phyloP scores from a whole-genome alignment of 805 yeast species.

The Metschnikowia shivogae region DNA sequence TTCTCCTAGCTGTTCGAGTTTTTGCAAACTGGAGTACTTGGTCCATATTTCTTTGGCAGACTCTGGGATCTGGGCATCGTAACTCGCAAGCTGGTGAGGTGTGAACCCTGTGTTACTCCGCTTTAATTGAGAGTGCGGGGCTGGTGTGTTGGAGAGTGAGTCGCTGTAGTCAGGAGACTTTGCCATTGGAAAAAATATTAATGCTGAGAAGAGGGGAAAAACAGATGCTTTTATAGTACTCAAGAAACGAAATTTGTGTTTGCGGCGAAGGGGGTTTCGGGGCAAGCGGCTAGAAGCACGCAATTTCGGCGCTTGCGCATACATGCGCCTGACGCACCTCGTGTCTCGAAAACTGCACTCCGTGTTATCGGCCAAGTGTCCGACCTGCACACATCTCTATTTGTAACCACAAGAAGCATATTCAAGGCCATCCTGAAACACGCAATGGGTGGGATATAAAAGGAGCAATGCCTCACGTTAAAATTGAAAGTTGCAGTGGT shows the following conservation, averaged over 20 bases:
- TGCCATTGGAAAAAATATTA: neutral
- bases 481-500: too few species aligned
- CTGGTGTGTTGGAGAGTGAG: neutral
- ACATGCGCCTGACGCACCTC: constrained; percentile 3
- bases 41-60: constrained; percentile 76
- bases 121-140: constrained; percentile 46
- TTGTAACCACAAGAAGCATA: too few species aligned
- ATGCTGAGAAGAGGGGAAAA: neutral
- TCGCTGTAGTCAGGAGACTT: neutral
- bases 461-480: too few species aligned
- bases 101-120: constrained; percentile 88
- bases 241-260: neutral
- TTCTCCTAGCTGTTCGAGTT: constrained; percentile 14
- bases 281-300: neutral
- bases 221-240: neutral
- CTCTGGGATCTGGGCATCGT: constrained; percentile 77
- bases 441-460: neutral
- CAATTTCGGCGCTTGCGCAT: constrained; percentile 4
- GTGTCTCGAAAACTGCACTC: constrained; percentile 1
- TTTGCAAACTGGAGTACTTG: constrained; percentile 51
- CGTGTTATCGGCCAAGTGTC: neutral
- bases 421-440: neutral
- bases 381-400: neutral
- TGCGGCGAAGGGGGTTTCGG: neutral
- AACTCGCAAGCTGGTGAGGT: constrained; percentile 80